phyloP scores from a whole-genome alignment of 495 filamentous ascomycete species.

The Thermochaetoides thermophila region DNA sequence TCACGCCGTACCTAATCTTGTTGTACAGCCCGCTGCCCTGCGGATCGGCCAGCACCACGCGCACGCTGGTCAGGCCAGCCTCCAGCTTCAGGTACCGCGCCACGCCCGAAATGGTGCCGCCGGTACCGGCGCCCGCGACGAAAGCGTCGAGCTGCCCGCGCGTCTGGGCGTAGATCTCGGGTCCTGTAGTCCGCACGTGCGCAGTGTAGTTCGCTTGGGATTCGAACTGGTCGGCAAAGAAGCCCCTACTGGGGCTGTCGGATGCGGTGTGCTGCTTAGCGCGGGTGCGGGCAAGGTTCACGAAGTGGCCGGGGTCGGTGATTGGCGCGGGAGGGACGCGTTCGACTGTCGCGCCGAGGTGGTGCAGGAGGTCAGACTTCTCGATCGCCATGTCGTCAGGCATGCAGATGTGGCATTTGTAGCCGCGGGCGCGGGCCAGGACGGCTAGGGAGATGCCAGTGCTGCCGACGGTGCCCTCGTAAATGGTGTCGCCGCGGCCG shows the following conservation, averaged over 20 bases:
- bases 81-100: constrained; percentile 64
- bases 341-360: constrained; percentile 82
- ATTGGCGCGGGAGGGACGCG: constrained; percentile 84
- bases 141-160: constrained; percentile 71
- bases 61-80: constrained; percentile 29
- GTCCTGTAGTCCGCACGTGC: constrained; percentile 70
- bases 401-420: constrained; percentile 93
- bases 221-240: constrained; percentile 97
- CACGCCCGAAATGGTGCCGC: constrained; percentile 83
- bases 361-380: constrained; percentile 76
- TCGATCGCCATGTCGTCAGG: constrained; percentile 80
- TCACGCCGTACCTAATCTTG: constrained; percentile 77
- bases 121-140: constrained; percentile 88
- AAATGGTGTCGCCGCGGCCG: constrained; percentile 77
- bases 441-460: constrained; percentile 89
- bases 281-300: constrained; percentile 75
- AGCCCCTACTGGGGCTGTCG: constrained; percentile 42
- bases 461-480: constrained; percentile 92
- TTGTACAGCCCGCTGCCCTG: constrained; percentile 91
- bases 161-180: constrained; percentile 75
- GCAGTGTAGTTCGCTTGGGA: constrained; percentile 73
- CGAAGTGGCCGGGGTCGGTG: constrained; percentile 78
- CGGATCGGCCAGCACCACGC: constrained; percentile 80
- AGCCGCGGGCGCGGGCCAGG: constrained; percentile 75
- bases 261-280: constrained; percentile 50